Conservation (phyloP, 768 basidiomycete species). For the Mycena rebaudengoi region DNA sequence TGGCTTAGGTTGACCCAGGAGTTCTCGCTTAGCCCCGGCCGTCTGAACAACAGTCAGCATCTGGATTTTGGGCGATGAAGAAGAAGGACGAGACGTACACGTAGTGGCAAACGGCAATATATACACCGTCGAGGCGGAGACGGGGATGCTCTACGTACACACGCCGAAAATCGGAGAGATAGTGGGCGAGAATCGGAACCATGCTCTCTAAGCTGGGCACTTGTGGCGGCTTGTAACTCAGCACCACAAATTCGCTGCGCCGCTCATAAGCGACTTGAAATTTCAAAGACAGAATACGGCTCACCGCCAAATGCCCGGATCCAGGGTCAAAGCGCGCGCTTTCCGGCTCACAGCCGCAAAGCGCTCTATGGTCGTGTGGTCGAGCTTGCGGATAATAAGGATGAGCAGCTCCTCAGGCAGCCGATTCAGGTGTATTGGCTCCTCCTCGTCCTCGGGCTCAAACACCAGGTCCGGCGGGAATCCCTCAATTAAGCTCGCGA, state of each 20-base stretch:
- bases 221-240: conserved; percentile 81
- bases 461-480: conserved; percentile 66
- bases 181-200: conserved; percentile 57
- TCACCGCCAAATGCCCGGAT: conserved; percentile 75
- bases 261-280: background rate
- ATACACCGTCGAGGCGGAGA: conserved; percentile 86
- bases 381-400: conserved; percentile 69
- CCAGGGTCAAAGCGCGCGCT: conserved; percentile 76
- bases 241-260: conserved; percentile 68
- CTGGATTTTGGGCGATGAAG: conserved; percentile 15
- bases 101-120: conserved; percentile 92
- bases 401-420: conserved; percentile 85
- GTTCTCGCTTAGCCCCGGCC: conserved; percentile 82
- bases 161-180: conserved; percentile 73
- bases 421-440: conserved; percentile 59
- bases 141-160: conserved; percentile 87
- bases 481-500: conserved; percentile 55
- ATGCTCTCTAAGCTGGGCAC: conserved; percentile 62
- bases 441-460: conserved; percentile 72
- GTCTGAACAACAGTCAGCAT: conserved; percentile 51
- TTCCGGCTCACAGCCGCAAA: conserved; percentile 80
- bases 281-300: background rate
- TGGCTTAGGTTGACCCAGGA: conserved; percentile 91
- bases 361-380: conserved; percentile 74
- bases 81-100: conserved; percentile 54